phyloP scores from a whole-genome alignment of 1,139 yeast genomes.

The Suhomyces panamericanus region DNA sequence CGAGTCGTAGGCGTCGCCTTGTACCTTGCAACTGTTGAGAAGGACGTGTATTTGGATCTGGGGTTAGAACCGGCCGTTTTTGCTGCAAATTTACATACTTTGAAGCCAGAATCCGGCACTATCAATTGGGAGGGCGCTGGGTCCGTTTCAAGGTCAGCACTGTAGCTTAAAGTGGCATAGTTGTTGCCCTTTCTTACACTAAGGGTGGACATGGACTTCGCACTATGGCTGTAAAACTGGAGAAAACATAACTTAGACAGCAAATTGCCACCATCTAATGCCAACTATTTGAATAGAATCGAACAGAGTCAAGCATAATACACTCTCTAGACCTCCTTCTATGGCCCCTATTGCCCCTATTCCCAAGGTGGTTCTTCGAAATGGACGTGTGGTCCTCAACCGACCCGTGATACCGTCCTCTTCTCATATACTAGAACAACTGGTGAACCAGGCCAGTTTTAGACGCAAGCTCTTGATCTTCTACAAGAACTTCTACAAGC shows the following conservation, averaged over 20 bases:
- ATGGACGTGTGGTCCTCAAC: constrained; percentile 11
- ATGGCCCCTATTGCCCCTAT: neutral
- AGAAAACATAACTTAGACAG: neutral
- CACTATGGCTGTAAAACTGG: constrained; percentile 6
- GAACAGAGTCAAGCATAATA: too few species aligned
- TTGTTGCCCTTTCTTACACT: constrained; percentile 13
- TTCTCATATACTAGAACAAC: constrained; percentile 1
- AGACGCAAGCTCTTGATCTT: constrained; percentile 19
- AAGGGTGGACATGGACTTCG: constrained; percentile 7
- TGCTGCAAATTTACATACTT: constrained; percentile 15
- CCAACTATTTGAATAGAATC: neutral
- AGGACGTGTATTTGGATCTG: constrained; percentile 11
- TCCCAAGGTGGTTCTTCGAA: constrained; percentile 5
- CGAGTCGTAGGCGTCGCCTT: constrained; percentile 13
- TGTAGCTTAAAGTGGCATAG: constrained; percentile 17
- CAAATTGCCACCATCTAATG: neutral
- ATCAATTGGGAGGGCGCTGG: constrained; percentile 2
- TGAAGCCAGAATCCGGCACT: constrained; percentile 14
- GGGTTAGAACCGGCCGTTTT: neutral
- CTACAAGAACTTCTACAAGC: constrained; percentile 35
- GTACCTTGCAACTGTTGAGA: constrained; percentile 18
- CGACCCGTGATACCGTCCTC: constrained; percentile 11
- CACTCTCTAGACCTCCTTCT: too few species aligned
- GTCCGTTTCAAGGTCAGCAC: constrained; percentile 2
- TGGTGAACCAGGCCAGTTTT: constrained; percentile 9